A percentile compares a stretch with the other conserved stretches of the same genome.
phyloP scores from a whole-genome alignment of 2,329 filamentous ascomycete genomes.

The Myrmaecium sp. region DNA sequence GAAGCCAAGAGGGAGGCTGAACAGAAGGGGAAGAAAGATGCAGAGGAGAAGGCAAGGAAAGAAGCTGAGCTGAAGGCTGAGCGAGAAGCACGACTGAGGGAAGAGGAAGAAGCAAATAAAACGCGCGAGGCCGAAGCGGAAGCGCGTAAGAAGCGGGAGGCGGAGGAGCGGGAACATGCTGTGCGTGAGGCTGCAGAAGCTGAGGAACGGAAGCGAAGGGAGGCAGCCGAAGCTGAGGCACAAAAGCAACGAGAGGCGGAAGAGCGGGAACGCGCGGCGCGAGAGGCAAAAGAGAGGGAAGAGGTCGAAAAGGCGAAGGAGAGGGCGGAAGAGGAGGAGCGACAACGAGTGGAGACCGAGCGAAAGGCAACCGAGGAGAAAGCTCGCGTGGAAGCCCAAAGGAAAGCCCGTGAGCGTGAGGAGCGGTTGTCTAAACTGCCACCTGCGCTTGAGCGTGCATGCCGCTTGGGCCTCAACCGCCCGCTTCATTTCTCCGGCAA shows the following conservation, averaged over 20 bases:
- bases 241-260: conserved; percentile 11
- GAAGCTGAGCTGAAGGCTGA: conserved; percentile 11
- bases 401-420: conserved; percentile 12
- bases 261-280: conserved; percentile 9
- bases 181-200: conserved; percentile 7
- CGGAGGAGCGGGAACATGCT: conserved; percentile 17
- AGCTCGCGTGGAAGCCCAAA: conserved; percentile 1
- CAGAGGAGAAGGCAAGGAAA: conserved; percentile 10
- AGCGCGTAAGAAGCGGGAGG: conserved; percentile 12
- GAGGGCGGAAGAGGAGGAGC: conserved; percentile 3
- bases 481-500: conserved; percentile 22
- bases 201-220: conserved; percentile 2
- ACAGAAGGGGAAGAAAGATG: conserved; percentile 11
- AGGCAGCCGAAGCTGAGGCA: conserved; percentile 14
- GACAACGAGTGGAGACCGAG: conserved; percentile 1
- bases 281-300: conserved; percentile 11
- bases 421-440: conserved; percentile 19
- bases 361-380: background rate
- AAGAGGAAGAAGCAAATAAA: conserved; percentile 13
- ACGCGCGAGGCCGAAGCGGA: conserved; percentile 14
- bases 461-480: conserved; percentile 18
- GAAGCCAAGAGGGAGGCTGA: conserved; percentile 17
- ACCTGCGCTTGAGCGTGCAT: conserved; percentile 18
- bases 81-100: conserved; percentile 12
- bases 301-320: conserved; percentile 1